Base-by-base conservation (phyloP, 75 land plant species). In the Sequoiadendron giganteum region DNA sequence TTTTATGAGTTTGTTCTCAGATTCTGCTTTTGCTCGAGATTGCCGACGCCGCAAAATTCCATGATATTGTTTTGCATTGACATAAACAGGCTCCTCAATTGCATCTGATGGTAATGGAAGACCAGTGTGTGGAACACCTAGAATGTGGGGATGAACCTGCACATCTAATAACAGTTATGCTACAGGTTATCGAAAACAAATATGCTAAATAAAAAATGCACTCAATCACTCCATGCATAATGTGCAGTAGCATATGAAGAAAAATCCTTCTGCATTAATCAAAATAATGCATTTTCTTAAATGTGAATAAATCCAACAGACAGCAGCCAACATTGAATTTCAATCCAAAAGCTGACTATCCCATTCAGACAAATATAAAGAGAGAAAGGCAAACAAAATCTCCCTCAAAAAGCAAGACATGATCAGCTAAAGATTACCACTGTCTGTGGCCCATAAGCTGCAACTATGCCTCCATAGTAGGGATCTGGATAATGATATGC, bases 31-130 rank as follows among this genome's bases (percentile, higher is more conserved):
- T 77, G 97, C 97, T 87, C 95, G 94, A 86, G 94, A 94, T 85
- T 94, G 97, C 40, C 95, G 76, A 39, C 97, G 92, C 47, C 95
- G 83, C 65, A 95, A 78, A 39, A 95, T 95, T 58, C 97, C 95
- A 90, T 94, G 95, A 87, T 95, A 95, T 88, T 95, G 95, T 85
- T 95, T 95, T 48, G 97, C 97, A 90, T 95, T 95, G n/a, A 95
- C 97, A 91, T 92, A 95, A 45, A 95, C 94, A 90, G 97, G 97
- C 73, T 95, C 95, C 89, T 95, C 97, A 87, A 94, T 93, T 85
- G 94, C 92, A 90, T 94, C 94, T 45, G 91, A 89, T 73, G 95
- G 97, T 85, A 95, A 89, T 76, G 97, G 97, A 76, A 95, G 86
- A 73, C 96, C 93, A 87, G 91, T 89, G 76, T 91, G 93, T 81